These are phyloP conservation scores for Aspergillus ustus DNA, from an alignment of 2,329 filamentous ascomycete species.

Conservation along the genomic window DNA sequence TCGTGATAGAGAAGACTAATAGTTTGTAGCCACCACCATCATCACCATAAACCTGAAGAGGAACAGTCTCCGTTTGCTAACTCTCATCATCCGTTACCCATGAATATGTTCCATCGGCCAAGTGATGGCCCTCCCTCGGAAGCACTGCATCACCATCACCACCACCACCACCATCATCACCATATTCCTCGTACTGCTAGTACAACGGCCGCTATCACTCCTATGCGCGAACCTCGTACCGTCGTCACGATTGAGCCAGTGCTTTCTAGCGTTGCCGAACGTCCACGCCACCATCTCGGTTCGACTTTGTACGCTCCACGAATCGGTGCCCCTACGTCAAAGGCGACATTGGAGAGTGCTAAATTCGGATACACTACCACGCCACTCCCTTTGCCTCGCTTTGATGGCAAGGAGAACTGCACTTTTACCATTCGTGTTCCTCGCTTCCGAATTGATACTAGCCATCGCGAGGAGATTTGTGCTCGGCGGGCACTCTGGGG, in stretches of 20 bases:
- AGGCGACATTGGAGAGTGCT: slow-evolving; percentile 49
- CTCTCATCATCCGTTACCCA: slow-evolving; percentile 32
- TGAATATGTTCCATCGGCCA: slow-evolving; percentile 35
- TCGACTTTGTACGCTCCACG: slow-evolving; percentile 79
- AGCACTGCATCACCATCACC: slow-evolving; percentile 47
- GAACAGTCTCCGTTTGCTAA: slow-evolving; percentile 37
- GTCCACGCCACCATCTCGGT: slow-evolving; percentile 79
- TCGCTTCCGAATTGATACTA: slow-evolving; percentile 71
- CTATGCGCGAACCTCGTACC: slow-evolving; percentile 63
- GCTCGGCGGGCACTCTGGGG: slow-evolving; percentile 83
- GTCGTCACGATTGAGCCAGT: slow-evolving; percentile 72
- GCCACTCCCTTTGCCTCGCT: slow-evolving; percentile 75
- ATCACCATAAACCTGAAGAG: slow-evolving; percentile 59
- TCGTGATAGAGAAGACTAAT: slow-evolving; percentile 23
- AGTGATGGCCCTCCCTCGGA: slow-evolving; percentile 29
- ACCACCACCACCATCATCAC: slow-evolving; percentile 40
- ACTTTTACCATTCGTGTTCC: slow-evolving; percentile 88
- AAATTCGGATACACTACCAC: slow-evolving; percentile 63
- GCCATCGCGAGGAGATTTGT: slow-evolving; percentile 81
- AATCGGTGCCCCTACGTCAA: slow-evolving; percentile 56
- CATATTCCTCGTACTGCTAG: slow-evolving; percentile 35
- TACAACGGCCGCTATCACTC: slow-evolving; percentile 32
- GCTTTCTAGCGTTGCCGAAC: slow-evolving; percentile 70
- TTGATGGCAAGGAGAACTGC: slow-evolving; percentile 81
- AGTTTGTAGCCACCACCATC: slow-evolving; percentile 53